Evolutionary conservation across 306 rosid genomes (phyloP), one percentile per base, ranked within the genome.

Genomic region (Gillenia trifoliata): DNA sequence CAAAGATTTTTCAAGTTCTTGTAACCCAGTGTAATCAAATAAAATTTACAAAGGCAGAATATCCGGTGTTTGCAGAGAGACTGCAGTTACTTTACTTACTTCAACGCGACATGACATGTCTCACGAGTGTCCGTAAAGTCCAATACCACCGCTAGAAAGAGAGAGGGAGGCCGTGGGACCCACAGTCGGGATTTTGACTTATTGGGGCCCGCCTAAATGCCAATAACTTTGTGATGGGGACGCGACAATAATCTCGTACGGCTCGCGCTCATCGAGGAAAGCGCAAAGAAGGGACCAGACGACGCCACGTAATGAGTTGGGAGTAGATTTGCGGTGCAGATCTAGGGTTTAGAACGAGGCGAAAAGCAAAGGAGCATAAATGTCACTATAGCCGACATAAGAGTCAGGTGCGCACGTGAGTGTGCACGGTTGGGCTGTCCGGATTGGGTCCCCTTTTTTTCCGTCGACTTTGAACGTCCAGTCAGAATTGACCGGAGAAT

Each of bases 361-460:
- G 54, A 55, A 71, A 71, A 19, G 73, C 30, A 0, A 16, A 50
- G 47, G 49, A 29, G 41, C 59, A 10, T 33, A 49, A 38, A 29
- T 28, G 36, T 26, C 20, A 65, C 60, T 45, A 19, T 3, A 16
- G 12, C 30, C 57, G 80, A 75, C 74, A 76, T 15, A 17, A 2
- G 25, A 13, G 79, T 68, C 82, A 77, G 82, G 64, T 30, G 56
- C 31, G 64, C 79, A 81, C 82, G 76, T 77, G 81, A 34, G 72
- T 2, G 6, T 62, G 71, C 78, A 62, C 63, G 69, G 54, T 72
- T 60, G 68, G 71, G 25, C 41, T 72, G 67, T 8, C 78, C 72
- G 1, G 11, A n/a, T 55, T 30, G 65, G 81, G 76, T 20, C 28
- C 72, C 45, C 4, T 1, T 4, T 13, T 13, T 29, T 41, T 64